Base-by-base conservation (phyloP, 139 green algal species). In the Chlamydomonas incerta region DNA sequence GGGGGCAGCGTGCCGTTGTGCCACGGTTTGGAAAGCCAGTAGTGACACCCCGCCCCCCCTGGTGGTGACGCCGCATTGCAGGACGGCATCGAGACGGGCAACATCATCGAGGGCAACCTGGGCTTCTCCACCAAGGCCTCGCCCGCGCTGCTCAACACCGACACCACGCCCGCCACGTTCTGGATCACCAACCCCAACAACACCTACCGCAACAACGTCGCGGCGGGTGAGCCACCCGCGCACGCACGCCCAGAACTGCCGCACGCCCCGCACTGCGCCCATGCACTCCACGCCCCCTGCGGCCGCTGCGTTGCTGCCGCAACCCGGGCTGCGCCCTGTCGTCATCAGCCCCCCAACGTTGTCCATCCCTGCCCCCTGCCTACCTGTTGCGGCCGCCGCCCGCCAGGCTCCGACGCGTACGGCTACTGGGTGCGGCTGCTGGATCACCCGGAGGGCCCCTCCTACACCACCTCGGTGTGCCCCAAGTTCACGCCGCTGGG, bases 141-240 rank as follows among this genome's bases (percentile, higher is more conserved):
- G 13, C 71, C 83, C 62, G 83, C 79, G 13, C 85, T 95, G 74
- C 90, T 96, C 35, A 93, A 97, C 81, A 93, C 83, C 13, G 94
- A 97, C 81, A 93, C 83, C 29, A 93, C 83, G 24, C 95, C 95
- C 18, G 94, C 95, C 28, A 93, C 89, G 0, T 97, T 97, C 88
- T 97, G 94, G 95, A 88, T 96, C 86, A 96, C 92, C 28, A 93
- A 96, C 89, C 89, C 93, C 80, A 92, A 93, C 87, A 97, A 97
- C 89, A 92, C 85, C 24, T 80, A 62, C 41, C 70, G 70, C 24
- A 33, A 60, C 41, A 76, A 76, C 41, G 26, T 37, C 3, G 70
- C 70, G 0, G 70, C 70, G 11, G 67, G 67, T 72, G 33, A 1
- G 66, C 13, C 13, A n/a, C n/a, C n/a, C n/a, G n/a, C n/a, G n/a